phyloP scores from a whole-genome alignment of 2,329 filamentous ascomycete species.

The Aureobasidium uvarum region DNA sequence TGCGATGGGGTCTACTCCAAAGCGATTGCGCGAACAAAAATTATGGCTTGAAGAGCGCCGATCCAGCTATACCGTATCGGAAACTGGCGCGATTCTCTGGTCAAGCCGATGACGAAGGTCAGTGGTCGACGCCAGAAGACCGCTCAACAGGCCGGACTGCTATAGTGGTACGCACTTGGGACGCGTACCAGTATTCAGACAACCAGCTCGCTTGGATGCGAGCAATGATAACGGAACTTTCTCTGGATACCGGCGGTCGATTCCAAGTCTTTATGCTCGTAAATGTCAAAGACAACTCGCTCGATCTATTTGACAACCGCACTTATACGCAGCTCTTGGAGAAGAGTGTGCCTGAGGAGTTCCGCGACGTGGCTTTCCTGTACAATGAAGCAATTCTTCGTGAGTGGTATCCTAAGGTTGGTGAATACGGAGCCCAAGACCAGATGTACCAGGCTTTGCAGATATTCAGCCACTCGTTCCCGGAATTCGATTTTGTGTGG shows the following conservation, averaged over 20 bases:
- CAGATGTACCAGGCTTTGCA: conserved; percentile 10
- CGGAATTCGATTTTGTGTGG: background rate
- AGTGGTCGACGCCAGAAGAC: too few relatives aligned
- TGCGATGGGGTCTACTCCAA: background rate
- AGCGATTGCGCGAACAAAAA: background rate
- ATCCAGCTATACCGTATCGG: background rate
- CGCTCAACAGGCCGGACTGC: background rate
- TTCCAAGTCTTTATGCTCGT: conserved; percentile 5
- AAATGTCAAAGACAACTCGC: background rate
- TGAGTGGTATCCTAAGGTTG: conserved; percentile 1
- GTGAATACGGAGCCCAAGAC: background rate
- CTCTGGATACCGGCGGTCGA: background rate
- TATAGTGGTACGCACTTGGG: background rate
- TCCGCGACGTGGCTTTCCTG: background rate
- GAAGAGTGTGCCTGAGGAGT: background rate
- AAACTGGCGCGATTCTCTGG: background rate
- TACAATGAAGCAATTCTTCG: background rate
- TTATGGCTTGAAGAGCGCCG: background rate
- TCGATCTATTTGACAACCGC: background rate
- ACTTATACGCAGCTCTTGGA: background rate
- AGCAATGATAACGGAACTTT: conserved; percentile 14
- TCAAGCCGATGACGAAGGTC: background rate
- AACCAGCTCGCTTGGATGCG: conserved; percentile 13
- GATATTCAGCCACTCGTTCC: background rate
- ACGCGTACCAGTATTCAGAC: background rate